These are phyloP conservation scores for Sungouiella thailandica DNA, from an alignment of 805 yeast species.

Conservation along the genomic window DNA sequence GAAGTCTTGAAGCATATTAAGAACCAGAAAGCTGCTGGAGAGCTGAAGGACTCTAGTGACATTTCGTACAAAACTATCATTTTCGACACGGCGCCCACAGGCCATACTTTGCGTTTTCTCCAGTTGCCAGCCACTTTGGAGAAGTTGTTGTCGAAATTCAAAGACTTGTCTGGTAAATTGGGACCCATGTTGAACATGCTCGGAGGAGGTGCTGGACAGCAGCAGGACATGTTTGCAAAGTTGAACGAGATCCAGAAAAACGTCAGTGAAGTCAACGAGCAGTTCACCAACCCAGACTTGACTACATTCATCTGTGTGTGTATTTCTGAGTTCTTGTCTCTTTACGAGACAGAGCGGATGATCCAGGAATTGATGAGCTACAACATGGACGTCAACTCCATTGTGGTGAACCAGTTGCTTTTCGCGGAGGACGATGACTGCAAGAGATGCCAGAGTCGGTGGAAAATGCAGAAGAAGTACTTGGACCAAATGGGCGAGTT, in stretches of 20 bases:
- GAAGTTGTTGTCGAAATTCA: slow-evolving; percentile 79
- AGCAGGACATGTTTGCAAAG: slow-evolving; percentile 70
- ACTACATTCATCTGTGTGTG: slow-evolving; percentile 97
- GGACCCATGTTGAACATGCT: slow-evolving; percentile 85
- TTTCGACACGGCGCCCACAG: slow-evolving; percentile 99
- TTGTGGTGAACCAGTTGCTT: slow-evolving; percentile 89
- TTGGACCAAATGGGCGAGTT: slow-evolving; percentile 92
- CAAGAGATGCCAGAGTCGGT: slow-evolving; percentile 85
- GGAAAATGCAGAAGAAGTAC: slow-evolving; percentile 94
- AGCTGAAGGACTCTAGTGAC: slow-evolving; percentile 19
- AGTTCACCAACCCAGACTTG: slow-evolving; percentile 91
- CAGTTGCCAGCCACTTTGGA: slow-evolving; percentile 92
- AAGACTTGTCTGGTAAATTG: slow-evolving; percentile 76
- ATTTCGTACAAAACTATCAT: slow-evolving; percentile 74
- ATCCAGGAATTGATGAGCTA: slow-evolving; percentile 93
- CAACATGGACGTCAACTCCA: slow-evolving; percentile 94
- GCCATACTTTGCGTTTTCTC: slow-evolving; percentile 92
- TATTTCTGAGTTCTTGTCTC: slow-evolving; percentile 91
- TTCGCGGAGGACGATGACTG: slow-evolving; percentile 84
- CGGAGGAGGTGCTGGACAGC: slow-evolving; percentile 61
- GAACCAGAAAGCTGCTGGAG: slow-evolving; percentile 45
- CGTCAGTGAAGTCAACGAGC: slow-evolving; percentile 85
- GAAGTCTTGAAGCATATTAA: slow-evolving; percentile 97
- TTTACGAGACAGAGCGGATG: slow-evolving; percentile 96
- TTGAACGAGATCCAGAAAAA: slow-evolving; percentile 74